Percentiles rank a stretch among this genome's conserved stretches.
These are phyloP conservation scores for Penicillium janthinellum DNA, from an alignment of 2,329 filamentous ascomycete genomes.

Conservation along the genomic window DNA sequence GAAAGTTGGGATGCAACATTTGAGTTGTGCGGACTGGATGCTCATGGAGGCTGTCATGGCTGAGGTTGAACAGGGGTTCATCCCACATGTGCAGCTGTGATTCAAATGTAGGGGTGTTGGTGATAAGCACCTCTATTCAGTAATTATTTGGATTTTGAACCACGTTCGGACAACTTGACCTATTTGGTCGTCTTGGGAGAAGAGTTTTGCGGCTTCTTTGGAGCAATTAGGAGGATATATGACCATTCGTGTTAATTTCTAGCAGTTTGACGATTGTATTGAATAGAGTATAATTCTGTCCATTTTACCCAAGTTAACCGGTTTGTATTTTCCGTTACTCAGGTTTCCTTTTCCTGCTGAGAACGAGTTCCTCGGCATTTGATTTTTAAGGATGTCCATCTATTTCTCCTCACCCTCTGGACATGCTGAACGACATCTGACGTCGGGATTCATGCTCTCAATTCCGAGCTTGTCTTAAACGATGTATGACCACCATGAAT, in stretches of 20 bases:
- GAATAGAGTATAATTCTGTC: not conserved
- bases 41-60: slow-evolving; percentile 23
- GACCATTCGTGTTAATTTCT: not conserved
- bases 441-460: not conserved
- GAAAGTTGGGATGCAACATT: slow-evolving; percentile 3
- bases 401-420: too few relatives aligned
- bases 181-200: not conserved
- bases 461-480: not conserved
- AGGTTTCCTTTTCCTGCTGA: not conserved
- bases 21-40: slow-evolving; percentile 14
- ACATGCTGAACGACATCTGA: not conserved
- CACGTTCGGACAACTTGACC: not conserved
- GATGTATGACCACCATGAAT: not conserved
- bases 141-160: not conserved
- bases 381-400: not conserved
- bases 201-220: not conserved
- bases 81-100: not conserved
- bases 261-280: not conserved
- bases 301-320: not conserved
- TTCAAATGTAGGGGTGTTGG: not conserved
- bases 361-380: not conserved
- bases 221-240: not conserved
- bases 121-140: too few relatives aligned
- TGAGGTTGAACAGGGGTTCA: slow-evolving; percentile 13
- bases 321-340: not conserved